A percentile compares a stretch with the other conserved stretches of the same genome.
Evolutionary conservation across 192 early-diverging fungal genomes (phyloP).

Genomic region (Mortierella alpina): DNA sequence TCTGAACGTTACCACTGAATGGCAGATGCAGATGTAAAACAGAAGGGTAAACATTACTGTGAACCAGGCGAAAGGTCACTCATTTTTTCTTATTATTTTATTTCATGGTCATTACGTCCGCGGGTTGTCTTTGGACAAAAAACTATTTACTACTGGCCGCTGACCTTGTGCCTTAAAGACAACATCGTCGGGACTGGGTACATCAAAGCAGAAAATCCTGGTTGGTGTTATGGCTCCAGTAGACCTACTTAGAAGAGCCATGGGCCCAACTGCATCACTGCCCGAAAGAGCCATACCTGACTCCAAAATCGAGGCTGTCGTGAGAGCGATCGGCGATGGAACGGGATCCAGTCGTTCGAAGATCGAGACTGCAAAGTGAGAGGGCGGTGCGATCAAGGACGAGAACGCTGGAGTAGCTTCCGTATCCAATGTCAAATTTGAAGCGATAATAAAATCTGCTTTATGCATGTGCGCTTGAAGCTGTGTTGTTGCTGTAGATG

Average conservation of each 20-base stretch:
- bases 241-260: neutral
- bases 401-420: neutral
- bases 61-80: too few species aligned
- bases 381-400: conserved; percentile 33
- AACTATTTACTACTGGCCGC: conserved; percentile 11
- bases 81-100: conserved; percentile 2
- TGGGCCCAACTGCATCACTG: neutral
- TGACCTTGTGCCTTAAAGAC: conserved; percentile 72
- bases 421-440: too few species aligned
- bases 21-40: too few species aligned
- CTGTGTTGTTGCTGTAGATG: too few species aligned
- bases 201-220: conserved; percentile 74
- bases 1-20: too few species aligned
- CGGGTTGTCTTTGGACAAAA: too few species aligned
- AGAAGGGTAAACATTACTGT: too few species aligned
- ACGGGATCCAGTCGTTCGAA: conserved; percentile 27
- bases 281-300: neutral
- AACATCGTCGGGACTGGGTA: conserved; percentile 87
- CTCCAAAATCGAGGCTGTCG: neutral
- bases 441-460: neutral
- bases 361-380: conserved; percentile 42
- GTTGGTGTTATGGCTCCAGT: neutral
- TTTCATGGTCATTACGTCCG: neutral
- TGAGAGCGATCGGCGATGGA: conserved; percentile 6
- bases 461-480: neutral